Percentiles rank a stretch among this genome's conserved stretches.
Evolutionary conservation across 352 stramenopile species (phyloP).

Genomic region (Phytopythium oedochilum): DNA sequence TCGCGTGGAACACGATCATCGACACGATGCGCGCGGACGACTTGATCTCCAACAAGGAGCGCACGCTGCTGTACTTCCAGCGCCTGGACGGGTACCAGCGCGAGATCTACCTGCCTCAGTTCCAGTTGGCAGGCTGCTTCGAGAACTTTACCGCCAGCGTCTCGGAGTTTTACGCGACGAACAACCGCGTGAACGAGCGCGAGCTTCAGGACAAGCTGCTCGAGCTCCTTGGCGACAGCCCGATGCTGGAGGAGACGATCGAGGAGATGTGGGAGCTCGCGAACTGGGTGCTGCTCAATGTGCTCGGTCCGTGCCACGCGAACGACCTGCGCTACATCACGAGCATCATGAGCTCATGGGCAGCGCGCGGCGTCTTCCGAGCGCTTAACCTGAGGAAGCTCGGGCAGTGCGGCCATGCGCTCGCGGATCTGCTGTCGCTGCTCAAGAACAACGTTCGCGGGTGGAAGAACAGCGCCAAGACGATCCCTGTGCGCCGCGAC

Average conservation of each 20-base stretch:
- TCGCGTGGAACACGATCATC: slow-evolving; percentile 97
- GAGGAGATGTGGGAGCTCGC: slow-evolving; percentile 97
- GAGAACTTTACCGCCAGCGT: slow-evolving; percentile 87
- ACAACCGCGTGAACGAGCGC: slow-evolving; percentile 62
- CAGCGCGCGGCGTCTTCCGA: slow-evolving; percentile 71
- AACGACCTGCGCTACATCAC: slow-evolving; percentile 93
- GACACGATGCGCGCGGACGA: slow-evolving; percentile 93
- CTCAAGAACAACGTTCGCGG: slow-evolving; percentile 56
- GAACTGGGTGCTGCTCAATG: slow-evolving; percentile 92
- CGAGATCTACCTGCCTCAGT: slow-evolving; percentile 97
- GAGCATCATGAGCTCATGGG: slow-evolving; percentile 79
- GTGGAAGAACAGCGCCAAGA: slow-evolving; percentile 82
- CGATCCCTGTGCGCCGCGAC: slow-evolving; percentile 76
- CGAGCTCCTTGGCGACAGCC: slow-evolving; percentile 65
- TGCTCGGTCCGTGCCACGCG: slow-evolving; percentile 93
- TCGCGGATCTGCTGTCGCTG: slow-evolving; percentile 67
- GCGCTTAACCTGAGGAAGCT: slow-evolving; percentile 73
- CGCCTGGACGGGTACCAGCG: slow-evolving; percentile 94
- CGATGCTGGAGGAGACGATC: slow-evolving; percentile 89
- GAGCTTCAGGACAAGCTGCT: slow-evolving; percentile 80
- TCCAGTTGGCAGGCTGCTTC: slow-evolving; percentile 96
- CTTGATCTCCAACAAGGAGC: slow-evolving; percentile 87
- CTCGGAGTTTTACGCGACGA: slow-evolving; percentile 63
- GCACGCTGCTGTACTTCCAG: slow-evolving; percentile 94
- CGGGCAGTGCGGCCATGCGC: slow-evolving; percentile 47